A percentile compares a stretch with the other conserved stretches of the same genome.
phyloP scores from a whole-genome alignment of 305 asterid species.

The Fraxinus latifolia region DNA sequence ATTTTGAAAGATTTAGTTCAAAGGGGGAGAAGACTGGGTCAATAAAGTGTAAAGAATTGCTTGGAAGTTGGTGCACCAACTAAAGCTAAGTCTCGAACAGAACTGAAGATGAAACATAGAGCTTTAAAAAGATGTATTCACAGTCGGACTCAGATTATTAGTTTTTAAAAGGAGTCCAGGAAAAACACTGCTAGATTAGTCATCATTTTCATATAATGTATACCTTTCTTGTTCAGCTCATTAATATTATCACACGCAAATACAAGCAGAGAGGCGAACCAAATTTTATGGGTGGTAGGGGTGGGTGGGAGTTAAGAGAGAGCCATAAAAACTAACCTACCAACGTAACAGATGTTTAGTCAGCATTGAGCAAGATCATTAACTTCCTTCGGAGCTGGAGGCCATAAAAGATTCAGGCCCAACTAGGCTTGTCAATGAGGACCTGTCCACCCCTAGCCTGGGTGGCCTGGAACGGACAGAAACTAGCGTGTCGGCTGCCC shows the following conservation, averaged over 20 bases:
- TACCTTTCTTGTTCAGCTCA: not conserved
- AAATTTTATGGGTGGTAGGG: not conserved
- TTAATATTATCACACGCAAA: not conserved
- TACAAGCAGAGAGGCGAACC: not conserved
- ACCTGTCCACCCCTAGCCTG: not conserved
- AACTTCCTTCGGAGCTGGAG: slow-evolving; percentile 14
- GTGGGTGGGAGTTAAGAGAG: not conserved
- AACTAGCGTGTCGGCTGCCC: too few species aligned
- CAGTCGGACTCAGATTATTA: slow-evolving; percentile 16
- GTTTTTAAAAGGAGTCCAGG: slow-evolving; percentile 28
- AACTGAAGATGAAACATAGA: slow-evolving; percentile 29
- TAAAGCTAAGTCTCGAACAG: slow-evolving; percentile 27
- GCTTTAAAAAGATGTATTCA: slow-evolving; percentile 29
- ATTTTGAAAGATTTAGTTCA: slow-evolving; percentile 15
- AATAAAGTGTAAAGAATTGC: slow-evolving; percentile 33
- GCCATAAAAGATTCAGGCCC: slow-evolving; percentile 1
- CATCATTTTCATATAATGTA: slow-evolving; percentile 14
- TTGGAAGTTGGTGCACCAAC: slow-evolving; percentile 51
- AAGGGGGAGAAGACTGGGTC: slow-evolving; percentile 34
- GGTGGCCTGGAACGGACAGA: not conserved
- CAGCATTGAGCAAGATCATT: slow-evolving; percentile 8
- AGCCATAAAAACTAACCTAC: slow-evolving; percentile 11
- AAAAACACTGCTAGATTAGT: slow-evolving; percentile 16
- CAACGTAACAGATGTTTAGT: slow-evolving; percentile 4
- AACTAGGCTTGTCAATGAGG: not conserved